A percentile compares a stretch with the other conserved stretches of the same genome.
Conservation (phyloP, 768 basidiomycete species). For the Serendipita sp. region DNA sequence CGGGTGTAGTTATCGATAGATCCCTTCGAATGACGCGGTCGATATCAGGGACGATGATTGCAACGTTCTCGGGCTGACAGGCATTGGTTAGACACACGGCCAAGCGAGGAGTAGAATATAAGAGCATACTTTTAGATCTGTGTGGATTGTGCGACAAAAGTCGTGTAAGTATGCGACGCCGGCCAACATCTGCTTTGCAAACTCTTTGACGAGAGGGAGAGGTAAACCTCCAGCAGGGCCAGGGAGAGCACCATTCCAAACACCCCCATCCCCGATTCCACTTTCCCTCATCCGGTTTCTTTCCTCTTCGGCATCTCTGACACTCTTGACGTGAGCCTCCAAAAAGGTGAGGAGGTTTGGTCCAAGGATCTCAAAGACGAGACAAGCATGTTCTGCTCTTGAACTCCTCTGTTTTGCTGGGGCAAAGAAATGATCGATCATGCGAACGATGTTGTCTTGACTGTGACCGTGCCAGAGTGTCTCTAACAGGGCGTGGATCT, state of each 20-base stretch:
- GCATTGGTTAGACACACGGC: slow-evolving; percentile 21
- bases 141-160: slow-evolving; percentile 84
- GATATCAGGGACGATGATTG: slow-evolving; percentile 70
- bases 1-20: slow-evolving; percentile 19
- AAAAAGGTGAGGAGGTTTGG: slow-evolving; percentile 4
- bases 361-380: not conserved
- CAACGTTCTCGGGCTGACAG: slow-evolving; percentile 91
- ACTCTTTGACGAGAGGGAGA: slow-evolving; percentile 63
- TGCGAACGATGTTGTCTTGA: not conserved
- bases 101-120: not conserved
- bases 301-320: not conserved
- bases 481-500: not conserved
- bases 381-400: not conserved
- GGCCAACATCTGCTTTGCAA: slow-evolving; percentile 72
- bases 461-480: not conserved
- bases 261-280: too few relatives aligned
- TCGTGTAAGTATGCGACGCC: slow-evolving; percentile 87
- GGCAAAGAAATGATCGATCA: not conserved
- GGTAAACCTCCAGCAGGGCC: slow-evolving; percentile 41
- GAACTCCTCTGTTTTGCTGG: not conserved
- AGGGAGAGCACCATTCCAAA: not conserved
- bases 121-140: slow-evolving; percentile 20
- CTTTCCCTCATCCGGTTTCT: too few relatives aligned
- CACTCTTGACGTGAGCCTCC: not conserved
- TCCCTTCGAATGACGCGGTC: slow-evolving; percentile 57